Evolutionary conservation across 768 basidiomycete species (phyloP), one percentile per base, ranked within the genome.

Genomic region (Cystofilobasidium macerans): DNA sequence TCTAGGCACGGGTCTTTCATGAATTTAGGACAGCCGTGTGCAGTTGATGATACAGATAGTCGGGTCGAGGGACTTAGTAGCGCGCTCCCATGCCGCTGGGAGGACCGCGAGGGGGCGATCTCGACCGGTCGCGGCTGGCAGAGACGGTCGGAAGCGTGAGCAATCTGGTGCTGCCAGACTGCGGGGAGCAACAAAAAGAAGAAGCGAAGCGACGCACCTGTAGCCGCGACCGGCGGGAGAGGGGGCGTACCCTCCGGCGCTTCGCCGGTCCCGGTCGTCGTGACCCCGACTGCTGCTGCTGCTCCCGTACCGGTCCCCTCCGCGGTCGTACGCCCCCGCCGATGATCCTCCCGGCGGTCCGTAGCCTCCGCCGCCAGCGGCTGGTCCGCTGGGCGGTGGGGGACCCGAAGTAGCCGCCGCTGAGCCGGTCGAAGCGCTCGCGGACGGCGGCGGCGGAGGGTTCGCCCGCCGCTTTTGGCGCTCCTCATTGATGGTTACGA

Each of bases 401-500:
- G 5, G 45, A 47, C 9, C 42, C 42, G 42, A 13, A 13, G 42
- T 42, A 42, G 7, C 42, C 42, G 5, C 42, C 42, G 7, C 42
- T 20, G 48, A 16, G 5, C 51, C 51, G 11, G 8, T 30, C 28
- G 51, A 30, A 16, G 48, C 48, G 18, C 43, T 20, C 11, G 48
- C 7, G 24, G 51, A 20, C 51, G 51, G 51, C 16, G 51, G 54
- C 51, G 65, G 42, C 28, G 54, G 59, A 14, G 51, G 57, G 35
- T 67, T 80, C 81, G 77, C 63, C 70, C 45, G 71, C 69, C 73
- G 74, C 72, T 87, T 88, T 76, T 88, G 86, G 67, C 92, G 85
- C 61, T 91, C 88, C 74, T 93, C 92, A 69, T 86, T 85, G 77
- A 97, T 95, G 74, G 89, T 88, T 66, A 80, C 76, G 61, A 99